A percentile compares a stretch with the other conserved stretches of the same genome.
phyloP scores from a whole-genome alignment of 2,329 filamentous ascomycete species.

The Verticillium longisporum region DNA sequence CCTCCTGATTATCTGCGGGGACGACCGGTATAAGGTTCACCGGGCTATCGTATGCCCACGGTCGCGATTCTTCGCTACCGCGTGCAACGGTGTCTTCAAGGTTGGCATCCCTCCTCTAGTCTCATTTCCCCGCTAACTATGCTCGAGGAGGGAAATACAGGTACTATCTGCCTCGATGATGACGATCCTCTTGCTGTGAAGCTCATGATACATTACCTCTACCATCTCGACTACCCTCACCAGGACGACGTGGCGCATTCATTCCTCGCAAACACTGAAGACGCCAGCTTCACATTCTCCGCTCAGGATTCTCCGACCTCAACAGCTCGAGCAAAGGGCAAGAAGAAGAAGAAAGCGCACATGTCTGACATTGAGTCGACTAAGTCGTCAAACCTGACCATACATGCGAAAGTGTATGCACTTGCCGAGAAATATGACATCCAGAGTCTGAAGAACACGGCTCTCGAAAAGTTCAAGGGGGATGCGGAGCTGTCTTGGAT shows the following conservation, averaged over 20 bases:
- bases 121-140: background rate
- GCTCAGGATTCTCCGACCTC: no score
- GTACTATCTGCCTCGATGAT: background rate
- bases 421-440: background rate
- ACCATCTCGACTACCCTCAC: background rate
- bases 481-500: background rate
- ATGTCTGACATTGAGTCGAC: background rate
- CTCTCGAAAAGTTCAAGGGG: background rate
- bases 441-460: background rate
- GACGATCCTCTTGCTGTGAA: background rate
- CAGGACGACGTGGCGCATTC: no score
- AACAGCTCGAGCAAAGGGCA: no score
- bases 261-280: no score
- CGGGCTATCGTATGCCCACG: conserved; percentile 10
- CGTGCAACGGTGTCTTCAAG: background rate
- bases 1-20: conserved; percentile 7
- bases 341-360: no score
- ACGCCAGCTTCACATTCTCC: no score
- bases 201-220: background rate
- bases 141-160: background rate
- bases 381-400: background rate
- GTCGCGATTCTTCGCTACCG: conserved; percentile 1
- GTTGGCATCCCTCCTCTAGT: background rate
- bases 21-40: conserved; percentile 11
- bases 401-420: background rate